Percentiles rank a stretch among this genome's conserved stretches.
Evolutionary conservation across 441 rosid species (phyloP).

Genomic region (Bocquillonia castaneifolia): DNA sequence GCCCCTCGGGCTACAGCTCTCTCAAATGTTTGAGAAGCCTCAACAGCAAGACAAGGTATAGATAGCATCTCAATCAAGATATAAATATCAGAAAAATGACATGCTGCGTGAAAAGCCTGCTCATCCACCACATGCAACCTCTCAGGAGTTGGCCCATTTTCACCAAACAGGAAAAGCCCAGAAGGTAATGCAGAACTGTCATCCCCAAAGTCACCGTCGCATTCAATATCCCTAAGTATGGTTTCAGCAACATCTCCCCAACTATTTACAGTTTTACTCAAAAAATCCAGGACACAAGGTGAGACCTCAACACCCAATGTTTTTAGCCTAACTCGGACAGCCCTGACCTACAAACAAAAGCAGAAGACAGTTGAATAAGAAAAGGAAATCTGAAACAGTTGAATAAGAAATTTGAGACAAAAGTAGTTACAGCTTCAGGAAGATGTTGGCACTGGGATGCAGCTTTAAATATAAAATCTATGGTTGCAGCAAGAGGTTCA

Average conservation of each 20-base stretch:
- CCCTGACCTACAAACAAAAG: constrained; percentile 59
- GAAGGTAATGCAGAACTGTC: constrained; percentile 44
- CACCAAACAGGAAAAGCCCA: constrained; percentile 63
- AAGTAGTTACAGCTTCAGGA: constrained; percentile 77
- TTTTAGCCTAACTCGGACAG: constrained; percentile 84
- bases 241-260: constrained; percentile 88
- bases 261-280: constrained; percentile 85
- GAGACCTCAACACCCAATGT: constrained; percentile 73
- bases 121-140: constrained; percentile 50
- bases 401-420: constrained; percentile 13
- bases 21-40: constrained; percentile 90
- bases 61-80: constrained; percentile 90
- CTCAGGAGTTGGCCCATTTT: constrained; percentile 54
- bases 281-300: constrained; percentile 72
- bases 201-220: constrained; percentile 59
- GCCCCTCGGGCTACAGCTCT: constrained; percentile 87
- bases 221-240: constrained; percentile 73
- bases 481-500: constrained; percentile 73
- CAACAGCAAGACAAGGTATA: constrained; percentile 77
- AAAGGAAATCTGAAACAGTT: constrained; percentile 2
- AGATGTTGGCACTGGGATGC: constrained; percentile 90
- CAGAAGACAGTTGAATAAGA: constrained; percentile 16
- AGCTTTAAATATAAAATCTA: constrained; percentile 83
- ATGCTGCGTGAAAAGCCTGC: constrained; percentile 41
- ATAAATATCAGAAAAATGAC: constrained; percentile 81